Base-by-base conservation (phyloP, 2,329 filamentous ascomycete species). In the Teratosphaeria viscida region DNA sequence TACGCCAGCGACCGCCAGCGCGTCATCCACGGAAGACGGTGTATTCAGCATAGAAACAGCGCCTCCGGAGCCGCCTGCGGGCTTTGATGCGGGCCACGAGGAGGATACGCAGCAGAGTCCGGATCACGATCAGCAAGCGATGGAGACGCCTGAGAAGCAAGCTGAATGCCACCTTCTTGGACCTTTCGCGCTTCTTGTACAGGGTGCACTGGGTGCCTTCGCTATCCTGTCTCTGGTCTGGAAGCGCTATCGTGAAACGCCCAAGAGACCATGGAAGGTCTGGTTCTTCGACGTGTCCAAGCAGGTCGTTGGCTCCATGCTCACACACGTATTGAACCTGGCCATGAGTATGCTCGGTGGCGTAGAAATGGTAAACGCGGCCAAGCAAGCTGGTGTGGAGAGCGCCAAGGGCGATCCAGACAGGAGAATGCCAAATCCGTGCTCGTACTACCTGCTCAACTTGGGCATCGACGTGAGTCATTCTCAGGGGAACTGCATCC, bases 251-350 rank as follows among this genome's bases (percentile, higher is more conserved):
- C 84, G 89, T 65, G 94, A 99, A 76, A 82, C 89, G 60, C 92
- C 94, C 1, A 92, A 96, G 73, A 83, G 94, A 59, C 92, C 92
- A 0, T 71, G 97, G 70, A 95, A 95, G 81, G 91, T 99, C 65
- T 99, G 94, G 92, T 92, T 89, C 74, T 99, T 97, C 73, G 94
- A 99, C 72, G 94, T 86, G 27, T 95, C 90, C 35, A 99, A 99
- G 79, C 94, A 99, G 78, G 90, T 99, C 58, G 89, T 97, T 69
- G 94, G 94, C 26, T 95, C 91, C 34, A 86, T 91, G 54, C 81
- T 99, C 73, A 85, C 96, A 37, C 94, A 99, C 76, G 81, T 92
- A 53, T 89, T 92, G 66, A 99, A 99, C 72, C 81, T 99, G 57
- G 85, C 96, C 74, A 95, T 99, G 88, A 95, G 90, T 54, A 90